Evolutionary conservation across 257 asterid genomes (phyloP).

Genomic region (Solanum phureja): DNA sequence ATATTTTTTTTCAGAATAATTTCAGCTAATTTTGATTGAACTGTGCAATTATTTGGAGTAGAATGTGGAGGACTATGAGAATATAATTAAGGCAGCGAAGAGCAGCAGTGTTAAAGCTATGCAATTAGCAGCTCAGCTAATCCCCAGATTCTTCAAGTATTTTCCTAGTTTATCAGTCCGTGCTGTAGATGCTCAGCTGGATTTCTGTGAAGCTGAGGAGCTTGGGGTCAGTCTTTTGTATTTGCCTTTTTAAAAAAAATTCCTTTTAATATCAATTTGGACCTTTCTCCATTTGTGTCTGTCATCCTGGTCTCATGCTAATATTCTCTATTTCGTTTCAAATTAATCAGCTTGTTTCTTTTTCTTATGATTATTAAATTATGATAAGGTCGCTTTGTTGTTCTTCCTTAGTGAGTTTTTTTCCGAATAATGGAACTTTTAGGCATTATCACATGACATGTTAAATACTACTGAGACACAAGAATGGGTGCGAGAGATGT

Average conservation of each 20-base stretch:
- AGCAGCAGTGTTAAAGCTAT: constrained; percentile 73
- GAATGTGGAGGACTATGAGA: constrained; percentile 69
- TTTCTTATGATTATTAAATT: neutral
- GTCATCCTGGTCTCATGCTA: neutral
- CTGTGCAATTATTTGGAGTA: constrained; percentile 7
- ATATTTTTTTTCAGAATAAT: neutral
- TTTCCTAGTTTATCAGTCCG: constrained; percentile 57
- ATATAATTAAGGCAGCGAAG: constrained; percentile 59
- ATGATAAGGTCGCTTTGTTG: neutral
- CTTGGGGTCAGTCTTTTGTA: constrained; percentile 56
- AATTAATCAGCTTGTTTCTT: neutral
- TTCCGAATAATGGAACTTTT: neutral
- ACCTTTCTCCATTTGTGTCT: neutral
- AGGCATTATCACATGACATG: neutral
- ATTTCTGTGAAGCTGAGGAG: constrained; percentile 93
- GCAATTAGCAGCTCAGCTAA: constrained; percentile 91
- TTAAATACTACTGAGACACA: neutral
- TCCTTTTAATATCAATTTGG: neutral
- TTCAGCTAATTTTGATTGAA: neutral
- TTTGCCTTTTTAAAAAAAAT: neutral
- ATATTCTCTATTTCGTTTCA: neutral
- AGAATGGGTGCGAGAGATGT: neutral
- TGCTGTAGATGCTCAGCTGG: constrained; percentile 89
- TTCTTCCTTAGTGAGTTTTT: neutral
- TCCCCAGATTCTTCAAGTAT: constrained; percentile 79